Conservation (phyloP, 306 rosid species). For the Echinosophora koreensis region DNA sequence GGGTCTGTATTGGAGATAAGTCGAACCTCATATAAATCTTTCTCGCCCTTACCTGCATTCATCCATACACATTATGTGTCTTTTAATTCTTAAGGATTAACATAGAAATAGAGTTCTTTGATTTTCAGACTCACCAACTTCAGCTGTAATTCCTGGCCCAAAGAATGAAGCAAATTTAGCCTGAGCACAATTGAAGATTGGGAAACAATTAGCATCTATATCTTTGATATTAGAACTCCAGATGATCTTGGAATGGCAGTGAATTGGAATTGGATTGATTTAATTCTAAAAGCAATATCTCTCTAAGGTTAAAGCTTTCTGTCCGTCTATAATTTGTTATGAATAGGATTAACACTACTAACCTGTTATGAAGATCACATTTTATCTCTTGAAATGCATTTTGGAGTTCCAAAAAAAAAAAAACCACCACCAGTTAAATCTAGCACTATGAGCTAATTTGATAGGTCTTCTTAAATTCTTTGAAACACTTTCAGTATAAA, state of each 20-base stretch:
- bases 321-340: neutral
- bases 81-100: neutral
- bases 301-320: conserved; percentile 1
- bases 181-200: conserved; percentile 52
- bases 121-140: conserved; percentile 72
- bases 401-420: neutral
- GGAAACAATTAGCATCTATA: conserved; percentile 34
- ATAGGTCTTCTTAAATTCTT: neutral
- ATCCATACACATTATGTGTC: conserved; percentile 6
- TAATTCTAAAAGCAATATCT: conserved; percentile 29
- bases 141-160: conserved; percentile 95
- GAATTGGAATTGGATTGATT: conserved; percentile 23
- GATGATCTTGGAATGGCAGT: conserved; percentile 24
- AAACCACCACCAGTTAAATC: neutral
- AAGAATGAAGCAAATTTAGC: conserved; percentile 92
- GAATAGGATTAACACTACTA: conserved; percentile 19
- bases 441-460: conserved; percentile 1
- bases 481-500: conserved; percentile 3
- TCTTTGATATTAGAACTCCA: conserved; percentile 7
- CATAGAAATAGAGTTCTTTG: conserved; percentile 19
- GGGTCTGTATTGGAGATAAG: conserved; percentile 72
- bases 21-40: conserved; percentile 76
- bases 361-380: conserved; percentile 1
- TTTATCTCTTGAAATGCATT: conserved; percentile 11
- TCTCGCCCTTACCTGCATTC: conserved; percentile 72